Evolutionary conservation across 2,329 filamentous ascomycete species (phyloP).

Genomic region (Neopestalotiopsis sp.): DNA sequence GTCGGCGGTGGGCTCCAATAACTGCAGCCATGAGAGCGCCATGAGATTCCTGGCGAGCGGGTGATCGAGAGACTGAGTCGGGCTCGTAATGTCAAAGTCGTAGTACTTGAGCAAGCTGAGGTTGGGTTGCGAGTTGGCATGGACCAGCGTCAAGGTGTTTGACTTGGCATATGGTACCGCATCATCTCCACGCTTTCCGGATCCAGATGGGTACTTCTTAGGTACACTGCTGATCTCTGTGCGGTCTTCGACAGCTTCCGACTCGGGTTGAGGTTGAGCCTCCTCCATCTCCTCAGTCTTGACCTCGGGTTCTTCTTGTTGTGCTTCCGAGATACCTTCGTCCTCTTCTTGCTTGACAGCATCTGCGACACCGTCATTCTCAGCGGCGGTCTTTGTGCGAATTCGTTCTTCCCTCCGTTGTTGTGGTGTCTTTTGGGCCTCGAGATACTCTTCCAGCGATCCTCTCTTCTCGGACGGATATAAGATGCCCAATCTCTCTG

Average conservation of each 20-base stretch:
- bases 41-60: slow-evolving; percentile 84
- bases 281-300: neutral
- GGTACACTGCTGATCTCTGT: slow-evolving; percentile 18
- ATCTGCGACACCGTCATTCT: slow-evolving; percentile 5
- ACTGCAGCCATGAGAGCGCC: slow-evolving; percentile 88
- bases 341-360: neutral
- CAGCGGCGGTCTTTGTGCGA: slow-evolving; percentile 9
- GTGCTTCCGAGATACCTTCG: neutral
- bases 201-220: slow-evolving; percentile 19
- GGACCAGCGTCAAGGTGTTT: slow-evolving; percentile 82
- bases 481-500: slow-evolving; percentile 86
- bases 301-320: neutral
- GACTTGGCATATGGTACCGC: slow-evolving; percentile 69
- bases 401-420: slow-evolving; percentile 18
- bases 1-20: slow-evolving; percentile 78
- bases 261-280: slow-evolving; percentile 19
- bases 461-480: slow-evolving; percentile 48
- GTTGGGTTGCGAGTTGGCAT: slow-evolving; percentile 85
- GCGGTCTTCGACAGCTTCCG: slow-evolving; percentile 3
- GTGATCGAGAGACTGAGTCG: slow-evolving; percentile 67
- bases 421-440: slow-evolving; percentile 13
- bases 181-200: slow-evolving; percentile 40
- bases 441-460: slow-evolving; percentile 20
- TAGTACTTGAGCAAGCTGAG: slow-evolving; percentile 89
- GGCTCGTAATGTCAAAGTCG: slow-evolving; percentile 75